Evolutionary conservation across 1,139 yeast genomes (phyloP), one percentile per base, ranked within the genome.

Genomic region (Casaregolazyma lundiana): DNA sequence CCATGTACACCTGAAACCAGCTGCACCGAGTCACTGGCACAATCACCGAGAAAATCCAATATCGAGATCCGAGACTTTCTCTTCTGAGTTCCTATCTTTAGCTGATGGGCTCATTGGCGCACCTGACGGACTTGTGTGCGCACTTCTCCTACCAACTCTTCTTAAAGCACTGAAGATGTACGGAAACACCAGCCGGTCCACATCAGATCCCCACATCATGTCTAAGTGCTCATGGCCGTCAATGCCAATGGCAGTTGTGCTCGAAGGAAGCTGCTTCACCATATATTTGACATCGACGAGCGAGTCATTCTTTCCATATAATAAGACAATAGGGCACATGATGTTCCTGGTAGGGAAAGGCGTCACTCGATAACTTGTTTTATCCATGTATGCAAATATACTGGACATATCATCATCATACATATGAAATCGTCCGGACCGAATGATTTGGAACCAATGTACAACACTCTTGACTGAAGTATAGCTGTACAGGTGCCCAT

Each of bases 401-500:
- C 51, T 53, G 39, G 55, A 54, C n/a, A 55, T 53, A 44, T 66
- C 70, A 51, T 87, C 96, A 58, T 84, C 90, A 65, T 81, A 90
- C 95, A 90, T 84, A 64, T 88, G 96, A 63, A 90, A 89, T 45
- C 79, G 77, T 38, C 79, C 80, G n/a, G 86, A 73, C 40, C 85
- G 72, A 53, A 90, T 84, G 48, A 90, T 88, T 66, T 90, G 97
- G 63, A 90, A 90, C 97, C 97, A 90, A 66, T 90, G 97, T 30
- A 89, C 97, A 42, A 88, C 92, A 19, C 87, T 80, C 65, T 90
- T 90, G 39, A 89, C 97, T 3, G 94, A 82, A 0, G 97, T 88
- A 20, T 95, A 85, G 1, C 95, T 85, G 67, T 89, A 90, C 45
- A 90, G 69, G 64, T 90, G 96, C 19, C 87, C 80, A 64, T 86